These are phyloP conservation scores for Aspergillus chevalieri DNA, from an alignment of 2,329 filamentous ascomycete species.

Conservation along the genomic window DNA sequence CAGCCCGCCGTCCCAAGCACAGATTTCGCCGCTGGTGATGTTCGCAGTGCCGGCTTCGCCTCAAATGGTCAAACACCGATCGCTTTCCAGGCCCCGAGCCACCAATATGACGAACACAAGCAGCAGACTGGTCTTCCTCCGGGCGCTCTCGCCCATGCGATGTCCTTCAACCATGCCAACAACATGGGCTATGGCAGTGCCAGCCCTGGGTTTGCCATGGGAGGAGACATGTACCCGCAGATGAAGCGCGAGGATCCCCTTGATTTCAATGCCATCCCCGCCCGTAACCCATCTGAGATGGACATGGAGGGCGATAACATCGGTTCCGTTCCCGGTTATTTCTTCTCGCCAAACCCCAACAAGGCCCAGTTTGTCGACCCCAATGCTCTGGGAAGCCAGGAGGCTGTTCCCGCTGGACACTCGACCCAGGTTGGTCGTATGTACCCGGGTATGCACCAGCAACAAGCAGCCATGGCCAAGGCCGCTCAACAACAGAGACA, in stretches of 20 bases:
- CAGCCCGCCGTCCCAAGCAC: constrained; percentile 33
- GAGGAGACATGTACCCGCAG: constrained; percentile 51
- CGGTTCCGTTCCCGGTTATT: constrained; percentile 55
- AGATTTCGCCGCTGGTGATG: constrained; percentile 27
- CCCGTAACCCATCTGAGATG: constrained; percentile 50
- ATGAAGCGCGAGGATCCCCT: constrained; percentile 44
- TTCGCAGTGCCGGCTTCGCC: constrained; percentile 29
- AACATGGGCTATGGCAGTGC: constrained; percentile 33
- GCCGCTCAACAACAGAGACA: constrained; percentile 62
- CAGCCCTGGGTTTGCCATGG: constrained; percentile 42
- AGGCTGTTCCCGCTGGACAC: constrained; percentile 49
- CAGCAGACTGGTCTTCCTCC: constrained; percentile 91
- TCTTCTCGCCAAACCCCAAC: constrained; percentile 49
- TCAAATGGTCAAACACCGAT: constrained; percentile 44
- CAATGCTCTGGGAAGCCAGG: constrained; percentile 60
- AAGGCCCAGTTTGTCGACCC: constrained; percentile 64
- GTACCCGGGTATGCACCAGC: constrained; percentile 91
- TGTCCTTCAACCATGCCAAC: constrained; percentile 64
- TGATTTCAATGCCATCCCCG: constrained; percentile 64
- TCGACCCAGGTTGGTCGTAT: constrained; percentile 62
- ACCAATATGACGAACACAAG: constrained; percentile 91
- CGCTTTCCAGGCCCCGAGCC: constrained; percentile 71
- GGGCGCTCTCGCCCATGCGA: constrained; percentile 71
- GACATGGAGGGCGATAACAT: constrained; percentile 67
- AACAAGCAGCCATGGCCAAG: constrained; percentile 72